Evolutionary conservation across 139 green algal genomes (phyloP), one percentile per base, ranked within the genome.

Genomic region (Chlorella sp.): DNA sequence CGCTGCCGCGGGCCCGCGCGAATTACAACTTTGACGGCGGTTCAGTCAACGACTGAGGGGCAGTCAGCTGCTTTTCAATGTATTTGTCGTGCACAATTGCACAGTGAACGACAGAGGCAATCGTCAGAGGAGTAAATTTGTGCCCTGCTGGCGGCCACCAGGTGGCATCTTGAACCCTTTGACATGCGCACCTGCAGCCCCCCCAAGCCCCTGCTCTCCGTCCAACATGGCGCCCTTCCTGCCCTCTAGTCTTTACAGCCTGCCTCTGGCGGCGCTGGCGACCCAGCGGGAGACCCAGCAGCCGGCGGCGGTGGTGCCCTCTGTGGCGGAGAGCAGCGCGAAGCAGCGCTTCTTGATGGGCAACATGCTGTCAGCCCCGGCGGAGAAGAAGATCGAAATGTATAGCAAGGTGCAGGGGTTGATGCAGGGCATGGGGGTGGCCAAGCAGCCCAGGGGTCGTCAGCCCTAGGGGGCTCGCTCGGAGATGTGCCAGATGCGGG

Each of bases 351-450:
- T 89, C 71, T 37, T 85, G 39, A 85, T 86, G 87, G 66, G 61
- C 26, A 69, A 40, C 34, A n/a, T 39, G 40, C 60, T 89, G 48
- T 82, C 83, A 12, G 88, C 93, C 16, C 86, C 92, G 24, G 36
- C 87, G 3, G 93, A 95, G 89, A 91, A 91, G 73, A 94, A 93
- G 85, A 95, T 95, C 77, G 40, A 90, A n/a, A 71, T 94, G 48
- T 94, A 94, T 64, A 80, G 37, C 60, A 66, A 30, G 89, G 90
- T 92, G 75, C 48, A 53, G 14, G 53, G 42, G 85, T 21, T 85
- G 34, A 89, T 79, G 39, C 75, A 85, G 57, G 12, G 40, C 69
- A 48, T 37, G 40, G 60, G 14, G 26, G 66, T 15, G 37, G 26
- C 28, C 21, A 5, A 16, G 12, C n/a, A 15, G 14, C 40, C 40